A percentile compares a stretch with the other conserved stretches of the same genome.
Conservation (phyloP, 371 early-diverging fungal genomes). For the Thermomucor indicae-seudaticae region DNA sequence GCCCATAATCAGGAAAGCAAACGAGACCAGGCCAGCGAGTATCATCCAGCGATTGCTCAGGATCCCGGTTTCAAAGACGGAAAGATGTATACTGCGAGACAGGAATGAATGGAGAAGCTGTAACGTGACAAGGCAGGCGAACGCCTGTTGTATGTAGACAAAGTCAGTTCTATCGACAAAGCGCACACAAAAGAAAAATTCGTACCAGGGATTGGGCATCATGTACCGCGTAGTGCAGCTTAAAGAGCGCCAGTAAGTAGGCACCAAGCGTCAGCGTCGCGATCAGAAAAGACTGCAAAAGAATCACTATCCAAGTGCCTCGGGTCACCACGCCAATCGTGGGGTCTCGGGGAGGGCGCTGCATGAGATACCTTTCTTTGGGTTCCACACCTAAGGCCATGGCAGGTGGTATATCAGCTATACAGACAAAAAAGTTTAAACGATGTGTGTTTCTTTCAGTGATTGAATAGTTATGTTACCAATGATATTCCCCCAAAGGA, state of each 20-base stretch:
- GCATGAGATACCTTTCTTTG: constrained; percentile 71
- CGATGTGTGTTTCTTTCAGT: not conserved
- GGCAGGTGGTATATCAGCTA: constrained; percentile 68
- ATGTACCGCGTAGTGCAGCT: constrained; percentile 20
- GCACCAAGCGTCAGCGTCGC: constrained; percentile 57
- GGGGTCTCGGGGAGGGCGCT: constrained; percentile 67
- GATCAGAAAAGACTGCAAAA: constrained; percentile 41
- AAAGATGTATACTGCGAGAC: constrained; percentile 63
- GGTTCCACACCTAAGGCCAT: constrained; percentile 81
- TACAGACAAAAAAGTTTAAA: not conserved
- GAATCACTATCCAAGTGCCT: constrained; percentile 26
- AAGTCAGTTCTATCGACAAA: too few relatives aligned
- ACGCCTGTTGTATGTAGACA: constrained; percentile 52
- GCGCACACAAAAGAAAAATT: too few relatives aligned
- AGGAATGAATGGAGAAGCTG: constrained; percentile 81
- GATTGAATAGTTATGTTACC: constrained; percentile 46
- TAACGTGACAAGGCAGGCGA: constrained; percentile 68
- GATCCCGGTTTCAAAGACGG: constrained; percentile 70
- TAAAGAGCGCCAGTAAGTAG: constrained; percentile 46
- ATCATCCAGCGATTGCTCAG: constrained; percentile 76
- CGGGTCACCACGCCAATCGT: constrained; percentile 53
- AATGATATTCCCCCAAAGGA: constrained; percentile 40
- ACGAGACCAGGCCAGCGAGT: constrained; percentile 58
- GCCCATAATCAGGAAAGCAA: constrained; percentile 64
- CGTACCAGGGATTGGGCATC: constrained; percentile 26